Percentiles rank a stretch among this genome's conserved stretches.
Conservation (phyloP, 306 rosid genomes). For the Pachyrhizus erosus region DNA sequence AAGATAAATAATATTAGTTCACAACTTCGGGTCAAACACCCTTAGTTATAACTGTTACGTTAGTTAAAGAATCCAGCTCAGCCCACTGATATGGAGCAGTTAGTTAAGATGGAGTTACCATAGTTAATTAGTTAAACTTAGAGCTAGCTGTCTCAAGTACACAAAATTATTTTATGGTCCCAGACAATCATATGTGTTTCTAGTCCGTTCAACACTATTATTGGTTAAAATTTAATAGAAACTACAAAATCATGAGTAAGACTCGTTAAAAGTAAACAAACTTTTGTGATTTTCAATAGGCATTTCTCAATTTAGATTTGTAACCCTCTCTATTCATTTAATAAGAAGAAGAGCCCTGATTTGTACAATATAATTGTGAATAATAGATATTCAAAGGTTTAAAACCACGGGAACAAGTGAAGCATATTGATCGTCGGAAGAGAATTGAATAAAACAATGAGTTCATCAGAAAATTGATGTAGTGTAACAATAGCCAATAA, state of each 20-base stretch:
- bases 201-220: no score
- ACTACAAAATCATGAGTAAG: no score
- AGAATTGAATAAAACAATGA: not conserved
- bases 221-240: no score
- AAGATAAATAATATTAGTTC: conserved; percentile 8
- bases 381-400: no score
- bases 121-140: not conserved
- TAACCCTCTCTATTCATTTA: not conserved
- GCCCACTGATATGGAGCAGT: no score
- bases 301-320: not conserved
- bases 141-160: not conserved
- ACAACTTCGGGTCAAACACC: not conserved
- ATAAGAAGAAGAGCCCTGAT: not conserved
- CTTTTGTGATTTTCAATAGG: not conserved
- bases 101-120: not conserved
- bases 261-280: no score
- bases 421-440: not conserved
- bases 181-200: not conserved
- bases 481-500: not conserved
- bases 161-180: not conserved
- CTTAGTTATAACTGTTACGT: not conserved
- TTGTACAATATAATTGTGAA: not conserved
- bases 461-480: not conserved
- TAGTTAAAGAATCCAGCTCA: not conserved
- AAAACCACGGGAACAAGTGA: no score